A percentile compares a stretch with the other conserved stretches of the same genome.
phyloP scores from a whole-genome alignment of 306 rosid species.

The Dryas alaskensis region DNA sequence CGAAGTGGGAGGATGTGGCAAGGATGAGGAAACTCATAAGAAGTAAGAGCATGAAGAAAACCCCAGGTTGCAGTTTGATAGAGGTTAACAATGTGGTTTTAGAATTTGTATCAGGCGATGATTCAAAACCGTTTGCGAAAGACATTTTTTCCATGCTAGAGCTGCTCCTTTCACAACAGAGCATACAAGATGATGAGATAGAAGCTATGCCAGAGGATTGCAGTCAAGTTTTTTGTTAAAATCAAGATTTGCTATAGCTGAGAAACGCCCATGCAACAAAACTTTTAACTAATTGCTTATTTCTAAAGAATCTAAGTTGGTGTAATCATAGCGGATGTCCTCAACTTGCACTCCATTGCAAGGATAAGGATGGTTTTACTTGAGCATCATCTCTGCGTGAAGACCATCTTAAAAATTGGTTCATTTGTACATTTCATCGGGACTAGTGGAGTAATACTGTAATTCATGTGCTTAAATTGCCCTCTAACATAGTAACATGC shows the following conservation, averaged over 20 bases:
- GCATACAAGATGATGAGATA: slow-evolving; percentile 20
- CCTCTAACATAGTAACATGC: too few species aligned
- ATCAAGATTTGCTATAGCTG: neutral
- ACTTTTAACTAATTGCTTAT: neutral
- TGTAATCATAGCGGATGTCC: neutral
- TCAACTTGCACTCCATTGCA: neutral
- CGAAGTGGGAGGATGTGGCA: slow-evolving; percentile 71
- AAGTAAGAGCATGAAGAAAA: slow-evolving; percentile 60
- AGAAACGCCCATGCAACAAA: neutral
- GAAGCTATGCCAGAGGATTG: slow-evolving; percentile 24
- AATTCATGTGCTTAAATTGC: too few species aligned
- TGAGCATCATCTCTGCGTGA: too few species aligned
- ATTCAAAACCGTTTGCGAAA: slow-evolving; percentile 53
- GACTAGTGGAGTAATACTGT: too few species aligned
- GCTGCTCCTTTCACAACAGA: slow-evolving; percentile 37
- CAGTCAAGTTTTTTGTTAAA: neutral
- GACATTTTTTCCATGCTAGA: slow-evolving; percentile 50
- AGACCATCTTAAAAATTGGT: too few species aligned
- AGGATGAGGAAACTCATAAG: slow-evolving; percentile 57
- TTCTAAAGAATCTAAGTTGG: neutral
- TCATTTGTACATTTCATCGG: too few species aligned
- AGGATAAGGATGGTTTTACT: too few species aligned
- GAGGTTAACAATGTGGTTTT: slow-evolving; percentile 58
- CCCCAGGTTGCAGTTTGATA: slow-evolving; percentile 68
- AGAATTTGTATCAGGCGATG: slow-evolving; percentile 60